A percentile compares a stretch with the other conserved stretches of the same genome.
phyloP scores from a whole-genome alignment of 441 rosid genomes.

The Arabidopsis lyrata region DNA sequence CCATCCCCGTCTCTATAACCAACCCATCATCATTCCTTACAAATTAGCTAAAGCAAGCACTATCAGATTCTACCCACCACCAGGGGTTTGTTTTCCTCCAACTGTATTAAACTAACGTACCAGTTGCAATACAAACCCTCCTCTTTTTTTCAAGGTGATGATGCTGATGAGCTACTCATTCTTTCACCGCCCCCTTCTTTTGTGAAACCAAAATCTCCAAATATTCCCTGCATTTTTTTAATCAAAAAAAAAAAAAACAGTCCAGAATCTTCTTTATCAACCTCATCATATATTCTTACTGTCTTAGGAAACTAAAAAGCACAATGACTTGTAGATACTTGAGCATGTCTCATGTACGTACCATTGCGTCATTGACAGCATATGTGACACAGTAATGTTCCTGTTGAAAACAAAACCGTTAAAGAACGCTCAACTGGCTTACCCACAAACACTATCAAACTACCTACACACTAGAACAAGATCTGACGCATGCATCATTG shows the following conservation, averaged over 20 bases:
- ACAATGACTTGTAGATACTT: slow-evolving; percentile 21
- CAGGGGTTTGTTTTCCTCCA: slow-evolving; percentile 4
- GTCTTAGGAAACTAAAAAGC: not conserved
- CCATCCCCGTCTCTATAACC: slow-evolving; percentile 9
- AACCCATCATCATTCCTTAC: slow-evolving; percentile 14
- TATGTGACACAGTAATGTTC: slow-evolving; percentile 75
- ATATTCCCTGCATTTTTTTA: slow-evolving; percentile 61
- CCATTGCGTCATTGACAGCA: slow-evolving; percentile 89
- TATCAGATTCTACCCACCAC: slow-evolving; percentile 10
- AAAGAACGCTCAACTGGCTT: not conserved
- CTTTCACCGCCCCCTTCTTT: slow-evolving; percentile 41
- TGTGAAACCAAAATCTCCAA: slow-evolving; percentile 65
- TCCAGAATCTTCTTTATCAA: not conserved
- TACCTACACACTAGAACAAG: not conserved
- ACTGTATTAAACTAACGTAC: slow-evolving; percentile 5
- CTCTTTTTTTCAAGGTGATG: slow-evolving; percentile 39
- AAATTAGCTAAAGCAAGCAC: not conserved
- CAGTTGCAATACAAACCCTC: slow-evolving; percentile 18
- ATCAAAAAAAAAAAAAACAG: not conserved
- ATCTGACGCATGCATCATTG: not conserved
- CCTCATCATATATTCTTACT: slow-evolving; percentile 8
- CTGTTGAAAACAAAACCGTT: slow-evolving; percentile 30
- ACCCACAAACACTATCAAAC: slow-evolving; percentile 17
- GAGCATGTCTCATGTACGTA: slow-evolving; percentile 43
- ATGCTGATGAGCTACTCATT: slow-evolving; percentile 37